Percentiles rank a stretch among this genome's conserved stretches.
These are phyloP conservation scores for Bonia amplexicaulis DNA, from an alignment of 176 grass and related monocot species.

Conservation along the genomic window DNA sequence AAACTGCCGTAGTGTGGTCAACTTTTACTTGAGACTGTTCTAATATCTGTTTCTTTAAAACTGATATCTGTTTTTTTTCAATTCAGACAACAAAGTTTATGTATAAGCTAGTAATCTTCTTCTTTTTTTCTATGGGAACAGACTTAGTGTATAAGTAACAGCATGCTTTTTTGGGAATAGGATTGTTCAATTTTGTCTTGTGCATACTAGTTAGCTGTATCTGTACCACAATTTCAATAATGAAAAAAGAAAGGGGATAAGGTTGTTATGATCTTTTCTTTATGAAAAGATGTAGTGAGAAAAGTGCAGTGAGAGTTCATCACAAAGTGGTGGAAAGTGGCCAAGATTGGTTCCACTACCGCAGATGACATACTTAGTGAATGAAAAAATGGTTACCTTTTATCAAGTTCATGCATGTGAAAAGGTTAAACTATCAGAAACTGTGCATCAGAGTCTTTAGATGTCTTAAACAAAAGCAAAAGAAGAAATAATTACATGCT, in stretches of 20 bases:
- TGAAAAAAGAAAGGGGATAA: not conserved
- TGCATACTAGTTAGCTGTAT: not conserved
- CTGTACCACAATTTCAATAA: not conserved
- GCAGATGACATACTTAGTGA: not conserved
- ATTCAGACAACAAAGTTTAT: not conserved
- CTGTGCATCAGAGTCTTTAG: not conserved
- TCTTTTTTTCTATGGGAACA: not conserved
- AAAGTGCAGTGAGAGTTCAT: not conserved
- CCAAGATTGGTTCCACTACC: not conserved
- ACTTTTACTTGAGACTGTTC: not conserved
- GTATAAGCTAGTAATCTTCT: not conserved
- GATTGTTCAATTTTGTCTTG: not conserved
- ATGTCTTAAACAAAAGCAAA: not conserved
- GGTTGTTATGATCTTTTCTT: not conserved
- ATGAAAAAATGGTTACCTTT: not conserved
- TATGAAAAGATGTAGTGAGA: not conserved
- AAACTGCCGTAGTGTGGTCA: not conserved
- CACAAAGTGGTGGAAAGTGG: not conserved
- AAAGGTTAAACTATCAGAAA: not conserved
- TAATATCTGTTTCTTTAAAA: not conserved
- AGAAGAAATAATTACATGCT: not conserved
- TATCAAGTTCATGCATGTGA: not conserved
- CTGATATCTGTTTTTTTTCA: not conserved
- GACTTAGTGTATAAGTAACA: not conserved
- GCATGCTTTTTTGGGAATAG: not conserved